Base-by-base conservation (phyloP, 2,329 filamentous ascomycete species). In the Phaeosphaeria sp. region DNA sequence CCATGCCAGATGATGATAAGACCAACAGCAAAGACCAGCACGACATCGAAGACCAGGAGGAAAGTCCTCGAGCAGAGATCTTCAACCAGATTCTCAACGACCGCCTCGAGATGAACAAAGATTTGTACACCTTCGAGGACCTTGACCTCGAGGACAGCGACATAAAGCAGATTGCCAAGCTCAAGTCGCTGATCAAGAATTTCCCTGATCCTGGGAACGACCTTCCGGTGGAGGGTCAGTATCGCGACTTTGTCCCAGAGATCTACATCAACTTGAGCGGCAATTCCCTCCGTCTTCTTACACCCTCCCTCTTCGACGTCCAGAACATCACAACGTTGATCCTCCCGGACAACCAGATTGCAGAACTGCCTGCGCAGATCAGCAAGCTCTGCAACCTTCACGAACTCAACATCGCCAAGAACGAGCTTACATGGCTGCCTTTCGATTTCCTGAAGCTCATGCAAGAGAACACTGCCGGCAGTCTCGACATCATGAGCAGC, bases 181-280 rank as follows among this genome's bases (percentile, higher is more conserved):
- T 76, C n/a, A 63, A 66, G 18, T 61, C 64, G 27, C 61, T 75
- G 20, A 72, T 76, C 36, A 61, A 61, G 18, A 53, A 60, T 33
- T 51, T 62, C 9, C 68, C 61, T 20, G 67, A 73, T 48, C 57
- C 70, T 3, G 68, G 68, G 3, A 59, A 59, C 9, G 64, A 72
- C 11, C 60, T 69, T 3, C 72, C 72, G 17, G 62, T 54, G 27
- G 67, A 72, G 55, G 64, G 63, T 1, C 65, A 74, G 39, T 76
- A 72, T 48, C 68, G 73, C 8, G 72, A 72, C 7, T 65, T 75
- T 65, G 56, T 66, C 6, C 71, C 73, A 0, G 57, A 68, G 20
- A 50, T 75, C 6, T 57, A 61, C 30, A 25, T 76, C 18, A 59
- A 68, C 25, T 59, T 76, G 2, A 43, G 55, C 15, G 44, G 51